phyloP scores from a whole-genome alignment of 2,329 filamentous ascomycete genomes.

The Septoria linicola region DNA sequence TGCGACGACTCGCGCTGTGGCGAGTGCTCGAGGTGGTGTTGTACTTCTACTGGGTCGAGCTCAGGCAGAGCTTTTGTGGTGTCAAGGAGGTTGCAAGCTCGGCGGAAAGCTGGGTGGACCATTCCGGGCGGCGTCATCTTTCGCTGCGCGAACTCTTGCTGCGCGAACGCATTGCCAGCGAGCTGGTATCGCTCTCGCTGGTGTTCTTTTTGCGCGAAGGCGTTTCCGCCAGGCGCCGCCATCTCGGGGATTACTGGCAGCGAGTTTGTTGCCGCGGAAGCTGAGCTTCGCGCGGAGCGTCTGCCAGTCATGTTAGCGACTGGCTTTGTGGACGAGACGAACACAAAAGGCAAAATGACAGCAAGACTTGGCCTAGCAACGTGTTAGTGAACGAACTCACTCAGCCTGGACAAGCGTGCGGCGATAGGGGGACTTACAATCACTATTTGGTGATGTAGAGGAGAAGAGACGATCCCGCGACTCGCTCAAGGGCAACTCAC shows the following conservation, averaged over 20 bases:
- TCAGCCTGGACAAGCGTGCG: neutral
- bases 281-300: constrained; percentile 6
- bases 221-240: constrained; percentile 30
- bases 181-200: constrained; percentile 29
- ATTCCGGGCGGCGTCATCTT: constrained; percentile 24
- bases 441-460: constrained; percentile 1
- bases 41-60: constrained; percentile 15
- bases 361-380: constrained; percentile 7
- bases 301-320: constrained; percentile 19
- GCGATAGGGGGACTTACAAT: constrained; percentile 10
- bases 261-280: constrained; percentile 3
- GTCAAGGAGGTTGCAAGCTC: constrained; percentile 16
- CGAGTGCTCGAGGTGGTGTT: neutral
- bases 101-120: constrained; percentile 31
- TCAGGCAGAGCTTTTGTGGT: constrained; percentile 18
- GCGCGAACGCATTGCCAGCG: constrained; percentile 38
- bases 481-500: constrained; percentile 4
- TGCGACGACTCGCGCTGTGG: constrained; percentile 23
- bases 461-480: neutral
- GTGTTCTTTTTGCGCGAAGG: constrained; percentile 31
- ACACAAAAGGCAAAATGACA: constrained; percentile 8
- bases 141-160: constrained; percentile 29
- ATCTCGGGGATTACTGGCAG: constrained; percentile 7
- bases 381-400: neutral
- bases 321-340: constrained; percentile 4